Percentiles rank a stretch among this genome's conserved stretches.
phyloP scores from a whole-genome alignment of 768 basidiomycete species.

The Boletellus sp. region DNA sequence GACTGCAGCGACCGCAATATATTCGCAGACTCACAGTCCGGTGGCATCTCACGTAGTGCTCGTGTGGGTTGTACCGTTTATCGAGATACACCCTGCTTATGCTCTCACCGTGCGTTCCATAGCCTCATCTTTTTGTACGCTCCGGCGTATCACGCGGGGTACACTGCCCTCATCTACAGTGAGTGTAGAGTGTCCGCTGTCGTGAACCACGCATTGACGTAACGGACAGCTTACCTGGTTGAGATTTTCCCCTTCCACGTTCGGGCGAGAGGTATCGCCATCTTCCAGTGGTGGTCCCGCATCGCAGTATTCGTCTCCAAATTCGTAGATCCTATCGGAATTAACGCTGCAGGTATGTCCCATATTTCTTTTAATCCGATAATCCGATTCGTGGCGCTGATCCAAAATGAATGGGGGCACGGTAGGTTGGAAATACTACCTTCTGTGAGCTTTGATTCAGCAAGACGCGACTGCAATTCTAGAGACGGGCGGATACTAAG shows the following conservation, averaged over 20 bases:
- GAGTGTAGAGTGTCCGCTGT: not conserved
- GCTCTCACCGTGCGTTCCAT: not conserved
- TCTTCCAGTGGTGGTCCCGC: conserved; percentile 61
- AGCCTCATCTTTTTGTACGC: conserved; percentile 11
- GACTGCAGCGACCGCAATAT: conserved; percentile 16
- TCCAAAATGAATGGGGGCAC: no score
- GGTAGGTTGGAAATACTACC: conserved; percentile 15
- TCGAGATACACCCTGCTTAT: not conserved
- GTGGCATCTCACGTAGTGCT: conserved; percentile 7
- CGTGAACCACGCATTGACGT: no score
- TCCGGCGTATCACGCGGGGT: conserved; percentile 5
- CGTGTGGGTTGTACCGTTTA: conserved; percentile 1
- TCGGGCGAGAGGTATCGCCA: conserved; percentile 55
- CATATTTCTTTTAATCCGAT: not conserved
- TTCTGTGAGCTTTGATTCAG: not conserved
- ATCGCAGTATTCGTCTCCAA: conserved; percentile 14
- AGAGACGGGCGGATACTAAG: not conserved
- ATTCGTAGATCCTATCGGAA: conserved; percentile 6
- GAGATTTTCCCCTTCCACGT: conserved; percentile 63
- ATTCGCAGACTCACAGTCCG: conserved; percentile 4
- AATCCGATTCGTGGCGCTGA: not conserved
- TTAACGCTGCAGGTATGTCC: not conserved
- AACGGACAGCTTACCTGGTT: conserved; percentile 49
- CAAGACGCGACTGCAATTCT: no score
- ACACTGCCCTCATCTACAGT: conserved; percentile 5